Conservation (phyloP, 2,329 filamentous ascomycete genomes). For the Sporothrix protearum region DNA sequence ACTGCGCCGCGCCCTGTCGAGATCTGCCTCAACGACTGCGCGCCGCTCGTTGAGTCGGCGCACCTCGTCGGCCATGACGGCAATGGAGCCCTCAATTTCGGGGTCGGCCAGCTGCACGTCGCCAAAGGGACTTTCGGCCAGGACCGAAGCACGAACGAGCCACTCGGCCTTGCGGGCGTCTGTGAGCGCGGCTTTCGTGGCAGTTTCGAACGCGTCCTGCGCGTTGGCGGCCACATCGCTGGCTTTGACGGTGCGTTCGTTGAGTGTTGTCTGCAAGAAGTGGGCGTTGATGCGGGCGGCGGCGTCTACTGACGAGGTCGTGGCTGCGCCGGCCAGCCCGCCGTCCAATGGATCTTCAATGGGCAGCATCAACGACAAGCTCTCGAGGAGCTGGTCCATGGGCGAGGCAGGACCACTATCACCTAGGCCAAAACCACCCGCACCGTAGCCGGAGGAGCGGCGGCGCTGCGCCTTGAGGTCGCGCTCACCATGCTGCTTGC, state of each 20-base stretch:
- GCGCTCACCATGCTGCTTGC: background rate
- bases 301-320: background rate
- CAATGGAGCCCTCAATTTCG: constrained; percentile 51
- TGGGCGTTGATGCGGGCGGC: constrained; percentile 27
- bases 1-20: constrained; percentile 36
- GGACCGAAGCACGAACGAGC: constrained; percentile 48
- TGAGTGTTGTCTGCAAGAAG: constrained; percentile 35
- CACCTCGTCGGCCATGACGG: constrained; percentile 46
- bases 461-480: constrained; percentile 31
- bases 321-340: background rate
- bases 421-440: constrained; percentile 32
- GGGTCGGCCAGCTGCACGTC: constrained; percentile 51
- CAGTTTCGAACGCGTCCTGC: constrained; percentile 50
- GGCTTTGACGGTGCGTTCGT: constrained; percentile 43
- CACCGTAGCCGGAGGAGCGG: constrained; percentile 36
- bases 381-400: constrained; percentile 48
- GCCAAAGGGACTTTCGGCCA: constrained; percentile 51
- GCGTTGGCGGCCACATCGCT: constrained; percentile 44
- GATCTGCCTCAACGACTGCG: constrained; percentile 37
- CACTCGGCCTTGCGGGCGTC: constrained; percentile 50
- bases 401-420: constrained; percentile 38
- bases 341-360: constrained; percentile 31
- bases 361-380: constrained; percentile 45
- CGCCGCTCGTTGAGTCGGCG: constrained; percentile 41
- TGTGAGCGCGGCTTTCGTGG: constrained; percentile 41